Evolutionary conservation across 441 rosid species (phyloP), one percentile per base, ranked within the genome.

Genomic region (Adansonia gregorii): DNA sequence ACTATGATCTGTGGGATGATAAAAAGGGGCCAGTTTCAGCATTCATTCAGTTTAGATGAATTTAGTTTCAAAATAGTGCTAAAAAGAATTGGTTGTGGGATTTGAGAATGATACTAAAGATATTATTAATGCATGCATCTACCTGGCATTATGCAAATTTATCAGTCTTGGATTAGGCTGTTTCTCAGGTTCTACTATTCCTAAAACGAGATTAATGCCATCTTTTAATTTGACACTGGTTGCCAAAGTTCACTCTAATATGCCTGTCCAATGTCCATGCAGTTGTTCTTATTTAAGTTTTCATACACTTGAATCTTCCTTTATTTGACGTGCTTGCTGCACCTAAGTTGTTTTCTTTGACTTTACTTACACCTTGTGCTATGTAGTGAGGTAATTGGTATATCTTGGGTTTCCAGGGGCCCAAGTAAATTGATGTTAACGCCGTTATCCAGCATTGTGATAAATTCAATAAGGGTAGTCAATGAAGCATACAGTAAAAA

Each of bases 361-460:
- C 24, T 79, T 65, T 31, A 14, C 46, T 41, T 12, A 56, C 66
- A 24, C 20, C 17, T 61, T 7, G 20, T 27, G 51, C 2, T 66
- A 73, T 72, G 9, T 35, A 43, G 41, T 41, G 41, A 76, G 14
- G 45, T 59, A 43, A 20, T 41, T 65, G 48, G 12, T 64, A 68
- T 78, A 31, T 82, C 51, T 79, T 82, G 70, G 39, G 82, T 83
- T 78, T 79, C 74, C 88, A 93, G 97, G 83, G 86, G 54, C 48
- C 75, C 83, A 75, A 76, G 81, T 76, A 80, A 71, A 70, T 88
- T 89, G 76, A 75, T 86, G 85, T 84, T 95, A 85, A 85, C 88
- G 61, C 83, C 94, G 20, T 86, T 83, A 67, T 91, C 97, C 9
- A 89, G 86, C 83, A 81, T 95, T 78, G 85, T 78, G 69, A 73